Conservation (phyloP, 2,329 filamentous ascomycete genomes). For the Colletotrichum gigasporum region DNA sequence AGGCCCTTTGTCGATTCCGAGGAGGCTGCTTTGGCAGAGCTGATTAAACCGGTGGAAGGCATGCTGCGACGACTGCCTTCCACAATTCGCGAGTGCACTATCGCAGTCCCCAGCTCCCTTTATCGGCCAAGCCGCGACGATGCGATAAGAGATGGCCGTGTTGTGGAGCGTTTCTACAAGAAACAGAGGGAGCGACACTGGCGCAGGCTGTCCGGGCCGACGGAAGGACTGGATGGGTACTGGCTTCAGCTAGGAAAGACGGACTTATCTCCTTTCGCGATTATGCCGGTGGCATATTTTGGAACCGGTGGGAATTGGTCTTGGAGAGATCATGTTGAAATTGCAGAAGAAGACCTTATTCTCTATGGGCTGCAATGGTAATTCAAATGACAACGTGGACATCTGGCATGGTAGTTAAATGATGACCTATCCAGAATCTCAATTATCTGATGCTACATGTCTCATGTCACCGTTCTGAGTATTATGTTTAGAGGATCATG, state of each 20-base stretch:
- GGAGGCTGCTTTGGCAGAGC: neutral
- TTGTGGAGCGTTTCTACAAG: slow-evolving; percentile 31
- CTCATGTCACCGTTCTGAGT: too few relatives aligned
- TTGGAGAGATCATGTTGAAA: neutral
- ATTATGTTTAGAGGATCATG: too few relatives aligned
- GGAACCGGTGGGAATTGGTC: neutral
- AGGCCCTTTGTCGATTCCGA: neutral
- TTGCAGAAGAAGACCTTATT: neutral
- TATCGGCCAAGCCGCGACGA: slow-evolving; percentile 32
- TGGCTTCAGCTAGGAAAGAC: slow-evolving; percentile 37
- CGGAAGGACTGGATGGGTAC: slow-evolving; percentile 35
- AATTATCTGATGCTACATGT: too few relatives aligned
- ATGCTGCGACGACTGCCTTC: slow-evolving; percentile 34
- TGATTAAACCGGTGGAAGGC: slow-evolving; percentile 29
- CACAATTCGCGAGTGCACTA: slow-evolving; percentile 32
- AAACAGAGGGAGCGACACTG: slow-evolving; percentile 35
- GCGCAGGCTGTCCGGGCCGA: slow-evolving; percentile 29
- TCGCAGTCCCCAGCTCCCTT: slow-evolving; percentile 36
- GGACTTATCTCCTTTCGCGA: neutral
- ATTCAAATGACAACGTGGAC: too few relatives aligned
- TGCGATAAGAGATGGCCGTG: slow-evolving; percentile 20
- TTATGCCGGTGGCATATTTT: neutral
- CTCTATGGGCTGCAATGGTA: neutral
- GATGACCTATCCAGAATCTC: too few relatives aligned
- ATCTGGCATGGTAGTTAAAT: too few relatives aligned